A percentile compares a stretch with the other conserved stretches of the same genome.
phyloP scores from a whole-genome alignment of 2,329 filamentous ascomycete genomes.

The Lachnellula suecica region DNA sequence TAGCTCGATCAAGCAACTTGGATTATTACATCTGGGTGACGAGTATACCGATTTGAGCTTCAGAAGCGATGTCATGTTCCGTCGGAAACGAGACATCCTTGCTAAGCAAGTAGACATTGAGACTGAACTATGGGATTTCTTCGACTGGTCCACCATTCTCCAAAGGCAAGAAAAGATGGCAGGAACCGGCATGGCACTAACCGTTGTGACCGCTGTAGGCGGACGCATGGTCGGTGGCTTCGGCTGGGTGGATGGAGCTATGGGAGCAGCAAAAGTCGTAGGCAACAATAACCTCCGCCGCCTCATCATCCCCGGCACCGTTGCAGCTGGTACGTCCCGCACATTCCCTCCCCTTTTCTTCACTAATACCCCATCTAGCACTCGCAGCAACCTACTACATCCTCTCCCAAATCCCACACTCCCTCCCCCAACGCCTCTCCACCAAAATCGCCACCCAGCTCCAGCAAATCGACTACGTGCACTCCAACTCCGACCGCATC shows the following conservation, averaged over 20 bases:
- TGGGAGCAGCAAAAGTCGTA: slow-evolving; percentile 78
- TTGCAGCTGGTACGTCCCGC: slow-evolving; percentile 69
- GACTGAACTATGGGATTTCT: slow-evolving; percentile 89
- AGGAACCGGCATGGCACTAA: slow-evolving; percentile 91
- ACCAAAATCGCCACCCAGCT: slow-evolving; percentile 83
- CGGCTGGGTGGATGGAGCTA: slow-evolving; percentile 84
- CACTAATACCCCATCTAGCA: slow-evolving; percentile 50
- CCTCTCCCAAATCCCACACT: slow-evolving; percentile 82
- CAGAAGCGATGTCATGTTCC: slow-evolving; percentile 92
- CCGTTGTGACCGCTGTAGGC: slow-evolving; percentile 82
- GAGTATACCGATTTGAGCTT: slow-evolving; percentile 86
- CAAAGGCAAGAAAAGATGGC: slow-evolving; percentile 94
- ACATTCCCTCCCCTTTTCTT: slow-evolving; percentile 5
- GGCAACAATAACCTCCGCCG: slow-evolving; percentile 79
- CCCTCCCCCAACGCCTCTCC: slow-evolving; percentile 81
- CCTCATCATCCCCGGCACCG: slow-evolving; percentile 76
- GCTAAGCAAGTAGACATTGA: slow-evolving; percentile 85
- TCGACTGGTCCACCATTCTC: slow-evolving; percentile 79
- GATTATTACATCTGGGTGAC: slow-evolving; percentile 83
- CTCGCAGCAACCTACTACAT: slow-evolving; percentile 77
- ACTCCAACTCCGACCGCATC: slow-evolving; percentile 83
- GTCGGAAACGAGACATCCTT: slow-evolving; percentile 74
- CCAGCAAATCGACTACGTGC: slow-evolving; percentile 83
- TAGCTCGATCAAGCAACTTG: slow-evolving; percentile 83
- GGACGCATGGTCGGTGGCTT: slow-evolving; percentile 78